Base-by-base conservation (phyloP, 805 yeast species). In the Isabelozyma heimii region DNA sequence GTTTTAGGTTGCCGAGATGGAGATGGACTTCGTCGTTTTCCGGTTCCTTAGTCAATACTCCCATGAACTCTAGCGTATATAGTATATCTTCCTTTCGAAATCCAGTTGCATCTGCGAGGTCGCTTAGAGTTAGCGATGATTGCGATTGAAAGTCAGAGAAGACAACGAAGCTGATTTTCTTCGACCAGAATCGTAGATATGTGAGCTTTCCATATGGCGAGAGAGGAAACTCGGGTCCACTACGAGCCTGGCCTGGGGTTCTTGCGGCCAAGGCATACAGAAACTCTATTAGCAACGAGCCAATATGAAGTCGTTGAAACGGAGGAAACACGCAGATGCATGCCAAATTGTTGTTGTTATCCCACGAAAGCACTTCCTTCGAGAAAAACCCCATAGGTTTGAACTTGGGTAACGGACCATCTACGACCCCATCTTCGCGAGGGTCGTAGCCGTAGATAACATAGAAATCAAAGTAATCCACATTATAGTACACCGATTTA, bases 271-370 rank as follows among this genome's bases (percentile, higher is more conserved):
- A 63, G 28, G 77, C 83, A 61, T 92, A 94, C 37, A 95, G 89
- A 55, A 90, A 88, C 51, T 89, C 89, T 13, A 94, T 89, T 38
- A 94, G 63, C 9, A 89, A 71, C 5, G 89, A 82, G 0, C 98
- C 99, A 24, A 91, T 64, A 7, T 82, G 85, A 39, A 79, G 77
- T 49, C 89, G 75, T 63, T 92, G 98, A 63, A 83, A 94, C 2
- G 97, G 97, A 0, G 99, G 99, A 52, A 94, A 88, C 3, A 90
- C 83, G 54, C 94, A 76, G 10, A 94, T 87, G 61, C 98, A 94
- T 0, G 97, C 97, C 37, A 94, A 71, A 61, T 92, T 94, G 47
- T 67, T 70, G 63, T 91, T 89, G 45, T 82, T 77, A 46, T 88
- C 92, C 79, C 83, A 82, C 0, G 97, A 84, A 0, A 87, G 70